Conservation (phyloP, 306 rosid species). For the Quercus robur region DNA sequence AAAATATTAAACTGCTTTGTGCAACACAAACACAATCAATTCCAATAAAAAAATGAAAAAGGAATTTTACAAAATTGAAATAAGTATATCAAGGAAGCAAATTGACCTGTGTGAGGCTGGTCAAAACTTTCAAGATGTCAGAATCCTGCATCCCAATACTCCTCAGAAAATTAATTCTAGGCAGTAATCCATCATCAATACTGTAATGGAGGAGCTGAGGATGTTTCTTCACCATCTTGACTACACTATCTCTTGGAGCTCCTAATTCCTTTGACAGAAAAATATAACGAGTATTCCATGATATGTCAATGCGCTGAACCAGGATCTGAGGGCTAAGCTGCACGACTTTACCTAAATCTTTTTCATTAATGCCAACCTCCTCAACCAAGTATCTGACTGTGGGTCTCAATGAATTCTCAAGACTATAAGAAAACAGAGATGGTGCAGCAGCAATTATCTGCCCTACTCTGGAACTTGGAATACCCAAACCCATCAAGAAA, state of each 20-base stretch:
- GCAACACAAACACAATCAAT: background rate
- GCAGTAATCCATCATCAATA: slow-evolving; percentile 82
- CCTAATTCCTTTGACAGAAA: slow-evolving; percentile 87
- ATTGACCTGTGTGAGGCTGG: slow-evolving; percentile 89
- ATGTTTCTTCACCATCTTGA: slow-evolving; percentile 94
- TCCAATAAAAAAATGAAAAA: background rate
- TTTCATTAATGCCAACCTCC: slow-evolving; percentile 95
- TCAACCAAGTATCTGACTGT: slow-evolving; percentile 83
- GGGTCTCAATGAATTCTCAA: slow-evolving; percentile 88
- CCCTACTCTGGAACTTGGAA: slow-evolving; percentile 78
- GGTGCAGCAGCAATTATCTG: slow-evolving; percentile 80
- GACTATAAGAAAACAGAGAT: slow-evolving; percentile 83
- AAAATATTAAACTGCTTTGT: background rate
- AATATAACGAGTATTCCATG: slow-evolving; percentile 76
- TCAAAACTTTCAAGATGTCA: slow-evolving; percentile 84
- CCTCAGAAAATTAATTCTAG: slow-evolving; percentile 90
- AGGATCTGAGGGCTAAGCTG: slow-evolving; percentile 94
- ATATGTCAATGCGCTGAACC: slow-evolving; percentile 80
- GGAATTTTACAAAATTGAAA: background rate
- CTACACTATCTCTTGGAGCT: slow-evolving; percentile 84
- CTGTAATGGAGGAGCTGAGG: slow-evolving; percentile 98
- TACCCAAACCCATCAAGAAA: slow-evolving; percentile 73
- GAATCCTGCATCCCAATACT: slow-evolving; percentile 90
- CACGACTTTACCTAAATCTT: slow-evolving; percentile 84
- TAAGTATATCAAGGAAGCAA: slow-evolving; percentile 7